Base-by-base conservation (phyloP, 768 basidiomycete genomes). In the Gymnopilus junonius region DNA sequence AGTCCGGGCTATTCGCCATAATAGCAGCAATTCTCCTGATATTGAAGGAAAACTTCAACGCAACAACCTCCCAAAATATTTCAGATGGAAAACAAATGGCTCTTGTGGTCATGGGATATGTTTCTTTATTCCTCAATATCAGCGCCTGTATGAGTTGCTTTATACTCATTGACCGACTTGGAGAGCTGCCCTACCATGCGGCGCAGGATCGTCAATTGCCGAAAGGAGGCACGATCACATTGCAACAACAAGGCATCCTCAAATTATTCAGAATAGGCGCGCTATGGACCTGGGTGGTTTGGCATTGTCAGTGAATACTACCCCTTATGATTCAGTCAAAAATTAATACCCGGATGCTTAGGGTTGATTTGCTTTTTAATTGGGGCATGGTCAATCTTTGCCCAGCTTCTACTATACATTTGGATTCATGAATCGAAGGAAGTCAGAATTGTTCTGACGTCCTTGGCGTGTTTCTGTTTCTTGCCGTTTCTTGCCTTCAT, bases 1-100 rank as follows among this genome's bases (percentile, higher is more conserved):
- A 73, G 72, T 71, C 72, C 31, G 66, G 67, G 8, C 39, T 69
- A 45, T 31, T 73, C 10, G 60, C 70, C 8, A 61, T 73, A 8
- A 43, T 65, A 11, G 64, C 70, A n/a, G 40, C 67, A 4, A 25
- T 70, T 1, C 56, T 70, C 23, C 53, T 73, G 6, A 31, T 67
- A 39, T 65, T 71, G 46, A 42, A 69, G 53, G 61, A 59, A 23
- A 57, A 46, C 35, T 34, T 62, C 10, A 51, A n/a, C n/a, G n/a
- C 29, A 29, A 34, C 48, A 1, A 58, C 50, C 23, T 55, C 55
- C 29, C 20, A 40, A 32, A 21, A 17, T 21, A 31, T 20, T 20
- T 45, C 35, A 31, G 31, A 54, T 17, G 53, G 34, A 48, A 21
- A 59, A 21, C 55, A 45, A 23, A 42, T 51, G 53, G 56, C 63